These are phyloP conservation scores for Neobulgaria alba DNA, from an alignment of 2,329 filamentous ascomycete genomes.

Conservation along the genomic window DNA sequence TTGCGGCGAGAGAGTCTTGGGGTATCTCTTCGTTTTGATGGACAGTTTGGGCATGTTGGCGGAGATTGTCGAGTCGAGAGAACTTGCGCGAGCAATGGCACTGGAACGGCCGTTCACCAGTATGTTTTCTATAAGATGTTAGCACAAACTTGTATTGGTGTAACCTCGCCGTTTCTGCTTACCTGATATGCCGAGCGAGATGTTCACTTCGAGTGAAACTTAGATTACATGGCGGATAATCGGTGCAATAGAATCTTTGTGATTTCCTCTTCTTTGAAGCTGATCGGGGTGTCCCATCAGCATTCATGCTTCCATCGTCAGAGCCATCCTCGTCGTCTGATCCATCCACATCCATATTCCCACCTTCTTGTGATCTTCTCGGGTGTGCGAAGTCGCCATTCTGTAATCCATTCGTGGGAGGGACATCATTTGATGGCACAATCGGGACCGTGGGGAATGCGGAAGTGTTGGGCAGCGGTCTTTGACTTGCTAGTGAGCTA, in stretches of 20 bases:
- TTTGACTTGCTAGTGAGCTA: slow-evolving; percentile 38
- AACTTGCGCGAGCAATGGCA: slow-evolving; percentile 93
- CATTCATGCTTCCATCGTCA: slow-evolving; percentile 55
- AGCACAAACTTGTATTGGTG: slow-evolving; percentile 22
- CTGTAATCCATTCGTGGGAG: slow-evolving; percentile 36
- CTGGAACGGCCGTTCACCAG: slow-evolving; percentile 90
- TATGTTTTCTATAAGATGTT: slow-evolving; percentile 66
- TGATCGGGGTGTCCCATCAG: slow-evolving; percentile 53
- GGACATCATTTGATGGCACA: slow-evolving; percentile 36
- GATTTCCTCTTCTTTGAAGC: slow-evolving; percentile 87
- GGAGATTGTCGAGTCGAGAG: slow-evolving; percentile 86
- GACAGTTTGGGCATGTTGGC: slow-evolving; percentile 95
- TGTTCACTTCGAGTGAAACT: slow-evolving; percentile 97
- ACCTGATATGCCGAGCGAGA: slow-evolving; percentile 88
- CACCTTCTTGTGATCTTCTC: slow-evolving; percentile 49
- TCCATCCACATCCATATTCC: slow-evolving; percentile 61
- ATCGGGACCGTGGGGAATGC: slow-evolving; percentile 39
- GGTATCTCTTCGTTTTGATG: slow-evolving; percentile 98
- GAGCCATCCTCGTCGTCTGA: slow-evolving; percentile 49
- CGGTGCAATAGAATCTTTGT: slow-evolving; percentile 91
- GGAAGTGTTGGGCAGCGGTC: slow-evolving; percentile 43
- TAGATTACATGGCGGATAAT: slow-evolving; percentile 86
- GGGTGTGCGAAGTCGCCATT: slow-evolving; percentile 54
- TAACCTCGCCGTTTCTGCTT: slow-evolving; percentile 27
- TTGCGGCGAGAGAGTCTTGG: slow-evolving; percentile 83